phyloP scores from a whole-genome alignment of 768 basidiomycete genomes.

The Trametes maxima region DNA sequence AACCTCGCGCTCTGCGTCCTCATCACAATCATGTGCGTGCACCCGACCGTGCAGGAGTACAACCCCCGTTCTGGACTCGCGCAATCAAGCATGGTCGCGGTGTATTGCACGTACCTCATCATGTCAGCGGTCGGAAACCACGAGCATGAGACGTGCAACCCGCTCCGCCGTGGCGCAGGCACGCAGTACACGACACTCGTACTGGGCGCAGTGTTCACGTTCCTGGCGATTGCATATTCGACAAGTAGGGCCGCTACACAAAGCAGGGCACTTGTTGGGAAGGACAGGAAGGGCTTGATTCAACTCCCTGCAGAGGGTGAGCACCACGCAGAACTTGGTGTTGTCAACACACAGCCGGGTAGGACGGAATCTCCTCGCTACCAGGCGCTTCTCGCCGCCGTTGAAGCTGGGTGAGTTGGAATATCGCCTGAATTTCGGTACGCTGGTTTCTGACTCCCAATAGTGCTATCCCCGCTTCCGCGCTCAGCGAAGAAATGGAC shows the following conservation, averaged over 20 bases:
- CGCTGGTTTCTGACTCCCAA: neutral
- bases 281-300: conserved; percentile 62
- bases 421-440: neutral
- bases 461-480: conserved; percentile 92
- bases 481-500: conserved; percentile 75
- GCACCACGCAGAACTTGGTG: conserved; percentile 66
- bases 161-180: conserved; percentile 66
- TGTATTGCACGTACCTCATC: conserved; percentile 94
- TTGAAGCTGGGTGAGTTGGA: conserved; percentile 82
- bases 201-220: conserved; percentile 93
- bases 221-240: conserved; percentile 97
- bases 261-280: conserved; percentile 86
- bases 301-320: conserved; percentile 55
- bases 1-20: conserved; percentile 82
- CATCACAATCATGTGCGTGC: conserved; percentile 80
- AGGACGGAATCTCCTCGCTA: conserved; percentile 87
- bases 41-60: conserved; percentile 85
- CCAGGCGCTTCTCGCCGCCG: conserved; percentile 92
- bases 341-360: conserved; percentile 83
- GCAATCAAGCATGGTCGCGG: conserved; percentile 96
- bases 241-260: conserved; percentile 96
- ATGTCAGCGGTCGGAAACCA: conserved; percentile 94
- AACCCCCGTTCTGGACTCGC: conserved; percentile 95
- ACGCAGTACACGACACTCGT: conserved; percentile 87
- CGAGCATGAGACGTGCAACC: conserved; percentile 85